These are phyloP conservation scores for Butyriboletus loyo DNA, from an alignment of 768 basidiomycete genomes.

Conservation along the genomic window DNA sequence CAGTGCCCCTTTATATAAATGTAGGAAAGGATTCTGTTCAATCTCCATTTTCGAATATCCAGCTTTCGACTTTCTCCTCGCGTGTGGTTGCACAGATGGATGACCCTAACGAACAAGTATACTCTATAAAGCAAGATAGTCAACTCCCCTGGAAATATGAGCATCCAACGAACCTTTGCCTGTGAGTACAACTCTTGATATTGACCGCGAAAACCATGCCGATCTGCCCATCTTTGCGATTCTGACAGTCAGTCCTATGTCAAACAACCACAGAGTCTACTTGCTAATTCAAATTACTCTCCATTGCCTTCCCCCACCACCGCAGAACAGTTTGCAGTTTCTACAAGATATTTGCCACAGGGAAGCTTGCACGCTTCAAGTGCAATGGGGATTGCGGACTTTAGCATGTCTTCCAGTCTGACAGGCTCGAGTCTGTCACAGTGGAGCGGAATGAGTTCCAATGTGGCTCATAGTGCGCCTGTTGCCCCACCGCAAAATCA, in stretches of 20 bases:
- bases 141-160: background rate
- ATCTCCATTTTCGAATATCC: background rate
- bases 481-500: background rate
- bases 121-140: background rate
- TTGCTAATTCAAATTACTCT: background rate
- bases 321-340: background rate
- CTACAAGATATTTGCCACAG: background rate
- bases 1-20: conserved; percentile 1
- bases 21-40: background rate
- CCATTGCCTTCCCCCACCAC: background rate
- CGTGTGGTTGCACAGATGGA: background rate
- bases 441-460: background rate
- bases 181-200: background rate
- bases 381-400: background rate
- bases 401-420: background rate
- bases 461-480: background rate
- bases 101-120: background rate
- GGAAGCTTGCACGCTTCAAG: background rate
- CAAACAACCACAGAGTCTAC: background rate
- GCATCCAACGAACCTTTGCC: background rate
- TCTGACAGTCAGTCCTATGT: background rate
- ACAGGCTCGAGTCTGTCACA: background rate
- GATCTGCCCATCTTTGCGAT: background rate
- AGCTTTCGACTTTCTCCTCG: background rate
- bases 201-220: background rate